These are phyloP conservation scores for Dichomitus squalens DNA, from an alignment of 1,284 basidiomycete species.

Conservation along the genomic window DNA sequence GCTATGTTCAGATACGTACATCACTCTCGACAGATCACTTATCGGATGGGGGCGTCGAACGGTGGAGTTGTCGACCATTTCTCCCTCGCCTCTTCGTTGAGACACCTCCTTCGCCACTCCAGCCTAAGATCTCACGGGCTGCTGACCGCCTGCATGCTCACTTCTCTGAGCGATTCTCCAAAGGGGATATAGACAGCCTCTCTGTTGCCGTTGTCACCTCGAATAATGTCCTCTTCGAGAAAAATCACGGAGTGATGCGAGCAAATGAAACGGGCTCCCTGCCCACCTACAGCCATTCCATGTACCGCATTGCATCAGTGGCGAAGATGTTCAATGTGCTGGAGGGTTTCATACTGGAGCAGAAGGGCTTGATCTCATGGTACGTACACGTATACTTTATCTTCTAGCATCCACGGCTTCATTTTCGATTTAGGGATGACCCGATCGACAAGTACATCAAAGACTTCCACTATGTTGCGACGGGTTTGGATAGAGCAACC, in stretches of 20 bases:
- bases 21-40: too few relatives aligned
- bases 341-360: conserved; percentile 47
- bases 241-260: conserved; percentile 15
- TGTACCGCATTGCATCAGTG: conserved; percentile 42
- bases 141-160: neutral
- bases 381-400: too few relatives aligned
- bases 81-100: conserved; percentile 14
- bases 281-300: conserved; percentile 10
- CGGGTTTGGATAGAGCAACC: conserved; percentile 14
- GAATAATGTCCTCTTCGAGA: conserved; percentile 8
- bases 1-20: too few relatives aligned
- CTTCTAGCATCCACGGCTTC: too few relatives aligned
- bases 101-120: conserved; percentile 7
- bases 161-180: conserved; percentile 8
- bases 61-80: conserved; percentile 17
- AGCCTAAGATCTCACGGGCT: neutral
- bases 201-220: conserved; percentile 19
- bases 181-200: conserved; percentile 21
- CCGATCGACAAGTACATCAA: conserved; percentile 43
- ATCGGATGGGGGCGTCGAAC: too few relatives aligned
- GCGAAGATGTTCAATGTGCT: conserved; percentile 50
- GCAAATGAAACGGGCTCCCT: conserved; percentile 15
- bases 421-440: conserved; percentile 40
- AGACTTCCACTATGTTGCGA: conserved; percentile 30
- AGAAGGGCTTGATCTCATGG: conserved; percentile 45